Conservation (phyloP, 345 rosid genomes). For the Linum usitatissimum region DNA sequence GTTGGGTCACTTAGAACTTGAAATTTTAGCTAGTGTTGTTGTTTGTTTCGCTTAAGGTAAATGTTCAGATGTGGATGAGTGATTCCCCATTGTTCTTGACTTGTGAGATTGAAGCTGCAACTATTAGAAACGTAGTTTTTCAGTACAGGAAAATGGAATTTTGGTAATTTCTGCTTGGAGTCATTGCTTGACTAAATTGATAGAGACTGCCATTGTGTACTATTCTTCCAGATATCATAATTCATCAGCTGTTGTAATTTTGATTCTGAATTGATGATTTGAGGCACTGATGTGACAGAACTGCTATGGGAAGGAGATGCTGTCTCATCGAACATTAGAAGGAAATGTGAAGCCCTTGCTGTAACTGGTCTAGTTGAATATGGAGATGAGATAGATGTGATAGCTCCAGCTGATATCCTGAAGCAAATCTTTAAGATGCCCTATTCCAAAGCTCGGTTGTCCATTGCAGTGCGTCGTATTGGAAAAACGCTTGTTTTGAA, state of each 20-base stretch:
- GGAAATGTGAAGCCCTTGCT: conserved; percentile 91
- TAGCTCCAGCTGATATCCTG: conserved; percentile 78
- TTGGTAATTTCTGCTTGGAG: too few species aligned
- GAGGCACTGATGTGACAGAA: conserved; percentile 34
- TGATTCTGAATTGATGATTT: conserved; percentile 11
- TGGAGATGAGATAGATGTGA: conserved; percentile 92
- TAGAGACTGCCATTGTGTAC: too few species aligned
- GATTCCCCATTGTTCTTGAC: too few species aligned
- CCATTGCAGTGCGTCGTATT: conserved; percentile 82
- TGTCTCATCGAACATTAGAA: conserved; percentile 46
- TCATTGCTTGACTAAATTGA: too few species aligned
- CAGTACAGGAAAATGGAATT: too few species aligned
- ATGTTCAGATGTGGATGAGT: neutral
- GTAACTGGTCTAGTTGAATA: conserved; percentile 85
- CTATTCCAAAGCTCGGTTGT: conserved; percentile 81
- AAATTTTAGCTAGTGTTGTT: neutral
- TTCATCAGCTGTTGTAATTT: neutral
- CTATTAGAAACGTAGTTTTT: too few species aligned
- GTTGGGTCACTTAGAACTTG: neutral
- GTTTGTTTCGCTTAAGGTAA: neutral
- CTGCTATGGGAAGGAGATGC: conserved; percentile 55
- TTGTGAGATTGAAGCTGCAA: too few species aligned
- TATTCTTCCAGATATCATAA: too few species aligned
- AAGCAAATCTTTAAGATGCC: conserved; percentile 96
- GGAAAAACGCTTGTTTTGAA: conserved; percentile 88